phyloP scores from a whole-genome alignment of 495 filamentous ascomycete species.

The Polyplosphaeria fusca region DNA sequence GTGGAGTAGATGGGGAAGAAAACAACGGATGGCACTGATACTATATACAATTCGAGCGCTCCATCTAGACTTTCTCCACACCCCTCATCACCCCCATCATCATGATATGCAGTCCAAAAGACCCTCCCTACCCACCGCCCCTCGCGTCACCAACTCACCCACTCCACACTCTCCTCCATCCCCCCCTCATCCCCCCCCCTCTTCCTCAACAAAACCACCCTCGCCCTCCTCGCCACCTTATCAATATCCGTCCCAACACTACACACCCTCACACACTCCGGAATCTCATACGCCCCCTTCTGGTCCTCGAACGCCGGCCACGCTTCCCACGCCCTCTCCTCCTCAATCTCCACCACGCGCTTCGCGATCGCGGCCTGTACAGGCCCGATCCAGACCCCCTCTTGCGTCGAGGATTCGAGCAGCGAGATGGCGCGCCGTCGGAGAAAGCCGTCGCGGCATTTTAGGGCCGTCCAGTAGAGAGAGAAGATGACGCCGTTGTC shows the following conservation, averaged over 20 bases:
- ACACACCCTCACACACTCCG: constrained; percentile 17
- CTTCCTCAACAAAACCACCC: constrained; percentile 1
- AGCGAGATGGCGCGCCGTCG: constrained; percentile 15
- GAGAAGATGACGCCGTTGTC: constrained; percentile 25
- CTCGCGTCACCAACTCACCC: constrained; percentile 23
- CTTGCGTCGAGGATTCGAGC: constrained; percentile 11
- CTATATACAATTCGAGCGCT: too few relatives aligned
- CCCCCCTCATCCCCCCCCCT: constrained; percentile 9
- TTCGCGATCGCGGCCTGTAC: constrained; percentile 19
- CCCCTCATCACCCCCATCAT: too few relatives aligned
- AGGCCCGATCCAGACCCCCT: constrained; percentile 22
- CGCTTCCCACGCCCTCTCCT: constrained; percentile 6
- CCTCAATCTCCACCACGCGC: constrained; percentile 24
- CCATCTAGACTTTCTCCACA: too few relatives aligned
- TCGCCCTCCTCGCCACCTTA: constrained; percentile 4
- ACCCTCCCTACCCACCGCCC: too few relatives aligned
- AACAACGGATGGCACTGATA: too few relatives aligned
- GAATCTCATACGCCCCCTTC: constrained; percentile 15
- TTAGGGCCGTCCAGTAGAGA: constrained; percentile 15
- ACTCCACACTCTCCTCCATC: constrained; percentile 18
- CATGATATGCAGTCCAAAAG: too few relatives aligned
- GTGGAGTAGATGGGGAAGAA: too few relatives aligned
- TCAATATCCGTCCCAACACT: constrained; percentile 16
- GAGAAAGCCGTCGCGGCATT: constrained; percentile 19
- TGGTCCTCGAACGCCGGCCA: constrained; percentile 6